Conservation (phyloP, 2,329 filamentous ascomycete species). For the Pseudocercospora ulei region DNA sequence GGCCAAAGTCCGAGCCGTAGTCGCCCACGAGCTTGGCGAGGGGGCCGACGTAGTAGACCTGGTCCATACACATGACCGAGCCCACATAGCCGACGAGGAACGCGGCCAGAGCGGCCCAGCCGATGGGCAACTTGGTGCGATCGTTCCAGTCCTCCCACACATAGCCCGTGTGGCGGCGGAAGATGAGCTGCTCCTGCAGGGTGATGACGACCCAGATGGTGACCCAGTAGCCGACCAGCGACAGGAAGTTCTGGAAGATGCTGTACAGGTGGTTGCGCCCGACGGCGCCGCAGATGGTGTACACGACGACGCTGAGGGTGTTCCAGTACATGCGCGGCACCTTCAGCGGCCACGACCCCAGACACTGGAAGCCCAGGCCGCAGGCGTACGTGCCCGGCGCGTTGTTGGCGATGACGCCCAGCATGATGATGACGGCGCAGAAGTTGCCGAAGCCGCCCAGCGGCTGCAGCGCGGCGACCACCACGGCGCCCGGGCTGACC, state of each 20-base stretch:
- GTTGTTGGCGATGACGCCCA: slow-evolving; percentile 40
- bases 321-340: slow-evolving; percentile 21
- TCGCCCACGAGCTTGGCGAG: slow-evolving; percentile 18
- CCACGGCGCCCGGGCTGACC: slow-evolving; percentile 34
- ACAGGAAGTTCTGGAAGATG: slow-evolving; percentile 41
- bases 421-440: slow-evolving; percentile 38
- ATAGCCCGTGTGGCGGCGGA: slow-evolving; percentile 32
- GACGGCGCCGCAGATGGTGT: slow-evolving; percentile 39
- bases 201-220: slow-evolving; percentile 39
- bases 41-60: slow-evolving; percentile 26
- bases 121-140: slow-evolving; percentile 35
- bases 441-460: slow-evolving; percentile 40
- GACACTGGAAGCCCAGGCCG: slow-evolving; percentile 36
- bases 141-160: slow-evolving; percentile 40
- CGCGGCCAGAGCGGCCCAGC: slow-evolving; percentile 34
- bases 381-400: slow-evolving; percentile 41
- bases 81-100: slow-evolving; percentile 27
- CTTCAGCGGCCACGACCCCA: slow-evolving; percentile 33
- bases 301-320: slow-evolving; percentile 29
- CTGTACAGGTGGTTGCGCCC: slow-evolving; percentile 39
- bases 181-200: slow-evolving; percentile 39
- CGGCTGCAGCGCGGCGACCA: slow-evolving; percentile 35
- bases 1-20: slow-evolving; percentile 8
- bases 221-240: slow-evolving; percentile 43
- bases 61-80: slow-evolving; percentile 25